These are phyloP conservation scores for Cyclospora cayetanensis DNA, from an alignment of 169 alveolate species.

Conservation along the genomic window DNA sequence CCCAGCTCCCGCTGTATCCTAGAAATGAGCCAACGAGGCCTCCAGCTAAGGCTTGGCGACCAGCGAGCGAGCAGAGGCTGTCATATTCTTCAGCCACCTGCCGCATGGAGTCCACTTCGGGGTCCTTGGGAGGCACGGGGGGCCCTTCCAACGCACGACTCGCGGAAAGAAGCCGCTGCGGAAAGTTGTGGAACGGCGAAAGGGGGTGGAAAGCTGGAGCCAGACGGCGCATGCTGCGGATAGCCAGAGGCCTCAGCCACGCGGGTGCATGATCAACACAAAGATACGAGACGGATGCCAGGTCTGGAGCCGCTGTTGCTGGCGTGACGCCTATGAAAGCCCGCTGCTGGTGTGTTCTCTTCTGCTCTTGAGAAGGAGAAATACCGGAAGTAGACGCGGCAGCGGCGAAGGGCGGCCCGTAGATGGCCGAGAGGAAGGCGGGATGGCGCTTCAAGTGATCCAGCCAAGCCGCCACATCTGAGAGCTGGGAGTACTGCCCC, in stretches of 20 bases:
- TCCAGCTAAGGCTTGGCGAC: background rate
- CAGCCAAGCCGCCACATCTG: conserved; percentile 54
- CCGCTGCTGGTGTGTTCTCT: background rate
- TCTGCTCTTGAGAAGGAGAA: background rate
- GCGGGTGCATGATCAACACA: conserved; percentile 33
- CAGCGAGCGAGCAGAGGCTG: background rate
- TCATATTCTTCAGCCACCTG: conserved; percentile 46
- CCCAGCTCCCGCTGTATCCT: conserved; percentile 64
- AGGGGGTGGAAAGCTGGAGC: conserved; percentile 40
- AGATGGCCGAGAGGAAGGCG: conserved; percentile 32
- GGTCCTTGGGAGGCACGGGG: background rate
- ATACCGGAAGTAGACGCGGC: background rate
- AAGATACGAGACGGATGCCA: conserved; percentile 11
- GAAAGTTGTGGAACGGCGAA: conserved; percentile 35
- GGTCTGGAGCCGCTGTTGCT: background rate
- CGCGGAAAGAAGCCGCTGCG: background rate
- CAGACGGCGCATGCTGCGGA: conserved; percentile 44
- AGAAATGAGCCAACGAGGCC: conserved; percentile 10
- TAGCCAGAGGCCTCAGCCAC: conserved; percentile 23
- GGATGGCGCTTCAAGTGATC: conserved; percentile 61
- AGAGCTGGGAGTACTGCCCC: conserved; percentile 45
- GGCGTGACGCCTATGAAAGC: background rate
- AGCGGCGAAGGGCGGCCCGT: conserved; percentile 25
- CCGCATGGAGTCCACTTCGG: background rate
- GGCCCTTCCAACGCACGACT: conserved; percentile 12